phyloP scores from a whole-genome alignment of 2,329 filamentous ascomycete genomes.

The Neofusicoccum kwambonambiense region DNA sequence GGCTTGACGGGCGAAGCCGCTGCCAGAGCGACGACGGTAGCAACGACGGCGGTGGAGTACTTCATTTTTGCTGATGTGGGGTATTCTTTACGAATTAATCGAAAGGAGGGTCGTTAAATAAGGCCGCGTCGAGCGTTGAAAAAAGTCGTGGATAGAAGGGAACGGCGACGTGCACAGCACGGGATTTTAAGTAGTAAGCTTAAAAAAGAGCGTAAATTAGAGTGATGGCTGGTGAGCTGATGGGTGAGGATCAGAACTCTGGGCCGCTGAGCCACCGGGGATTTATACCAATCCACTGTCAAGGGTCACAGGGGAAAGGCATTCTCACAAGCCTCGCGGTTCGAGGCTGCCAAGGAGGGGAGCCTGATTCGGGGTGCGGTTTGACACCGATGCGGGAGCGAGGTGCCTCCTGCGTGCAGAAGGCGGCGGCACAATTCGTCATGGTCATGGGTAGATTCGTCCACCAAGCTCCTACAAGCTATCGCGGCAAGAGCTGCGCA shows the following conservation, averaged over 20 bases:
- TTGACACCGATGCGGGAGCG: not conserved
- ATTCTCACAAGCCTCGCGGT: not conserved
- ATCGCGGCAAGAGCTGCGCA: not conserved
- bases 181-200: not conserved
- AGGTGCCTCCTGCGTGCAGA: not conserved
- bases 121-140: conserved; percentile 5
- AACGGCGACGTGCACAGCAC: conserved; percentile 11
- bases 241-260: not conserved
- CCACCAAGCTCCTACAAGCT: conserved; percentile 5
- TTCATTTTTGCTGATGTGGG: conserved; percentile 23
- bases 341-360: not conserved
- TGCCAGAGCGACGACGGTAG: conserved; percentile 26
- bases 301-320: not conserved
- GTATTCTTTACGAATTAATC: not conserved
- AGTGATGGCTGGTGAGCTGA: not conserved
- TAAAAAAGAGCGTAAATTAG: conserved; percentile 11
- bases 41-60: conserved; percentile 24
- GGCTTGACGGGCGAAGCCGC: conserved; percentile 24
- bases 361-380: conserved; percentile 1
- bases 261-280: not conserved
- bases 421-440: not conserved
- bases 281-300: not conserved
- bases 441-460: not conserved
- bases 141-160: not conserved
- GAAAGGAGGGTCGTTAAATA: conserved; percentile 3